A percentile compares a stretch with the other conserved stretches of the same genome.
Conservation (phyloP, 116 monocot genomes). For the Iris pallida region DNA sequence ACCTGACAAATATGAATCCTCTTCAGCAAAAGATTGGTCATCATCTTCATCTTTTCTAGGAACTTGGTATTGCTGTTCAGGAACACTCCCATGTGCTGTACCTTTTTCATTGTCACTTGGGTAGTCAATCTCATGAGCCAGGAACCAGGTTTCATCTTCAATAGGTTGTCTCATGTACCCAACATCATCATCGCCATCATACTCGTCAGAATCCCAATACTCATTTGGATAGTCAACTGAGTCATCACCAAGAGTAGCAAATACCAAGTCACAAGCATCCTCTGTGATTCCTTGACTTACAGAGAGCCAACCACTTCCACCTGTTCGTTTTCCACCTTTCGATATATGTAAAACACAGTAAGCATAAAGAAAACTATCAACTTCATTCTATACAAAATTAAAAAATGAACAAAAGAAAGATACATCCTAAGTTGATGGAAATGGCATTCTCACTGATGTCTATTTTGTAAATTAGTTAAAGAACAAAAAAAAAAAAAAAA, state of each 20-base stretch:
- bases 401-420: no score
- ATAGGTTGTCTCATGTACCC: slow-evolving; percentile 86
- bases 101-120: slow-evolving; percentile 91
- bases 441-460: no score
- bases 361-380: no score
- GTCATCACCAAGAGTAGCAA: slow-evolving; percentile 90
- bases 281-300: slow-evolving; percentile 95
- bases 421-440: no score
- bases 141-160: slow-evolving; percentile 94
- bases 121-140: slow-evolving; percentile 99
- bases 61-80: slow-evolving; percentile 40
- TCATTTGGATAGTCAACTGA: slow-evolving; percentile 88
- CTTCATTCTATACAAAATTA: no score
- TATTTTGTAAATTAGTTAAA: no score
- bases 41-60: slow-evolving; percentile 64
- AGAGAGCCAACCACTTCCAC: slow-evolving; percentile 82
- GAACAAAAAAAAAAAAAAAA: no score
- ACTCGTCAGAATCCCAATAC: slow-evolving; percentile 92
- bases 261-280: slow-evolving; percentile 84
- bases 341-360: not conserved
- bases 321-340: slow-evolving; percentile 67
- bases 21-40: slow-evolving; percentile 71
- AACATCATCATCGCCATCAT: slow-evolving; percentile 82
- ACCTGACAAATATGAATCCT: slow-evolving; percentile 82
- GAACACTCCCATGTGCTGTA: slow-evolving; percentile 37